Evolutionary conservation across 2,329 filamentous ascomycete genomes (phyloP).

Genomic region (Xylariaceae sp.): DNA sequence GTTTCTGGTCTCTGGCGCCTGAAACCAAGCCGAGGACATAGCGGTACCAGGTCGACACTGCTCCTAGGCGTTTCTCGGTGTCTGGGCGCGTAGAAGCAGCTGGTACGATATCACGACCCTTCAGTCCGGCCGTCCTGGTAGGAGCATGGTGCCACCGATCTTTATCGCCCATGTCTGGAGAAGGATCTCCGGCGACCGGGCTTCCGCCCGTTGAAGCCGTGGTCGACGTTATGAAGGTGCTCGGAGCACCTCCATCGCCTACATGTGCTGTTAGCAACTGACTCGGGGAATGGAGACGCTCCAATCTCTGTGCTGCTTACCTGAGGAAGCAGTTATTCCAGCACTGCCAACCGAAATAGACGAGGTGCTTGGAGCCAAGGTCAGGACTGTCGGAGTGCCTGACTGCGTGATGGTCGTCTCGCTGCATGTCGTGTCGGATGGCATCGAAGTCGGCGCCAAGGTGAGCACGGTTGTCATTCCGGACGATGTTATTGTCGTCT

Average conservation of each 20-base stretch:
- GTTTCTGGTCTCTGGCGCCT: too few species aligned
- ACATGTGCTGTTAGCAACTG: background rate
- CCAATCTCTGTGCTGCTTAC: too few species aligned
- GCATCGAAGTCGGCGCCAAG: slow-evolving; percentile 1
- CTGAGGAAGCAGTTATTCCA: background rate
- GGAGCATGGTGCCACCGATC: slow-evolving; percentile 11
- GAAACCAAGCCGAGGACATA: too few species aligned
- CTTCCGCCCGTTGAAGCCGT: too few species aligned
- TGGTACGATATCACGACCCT: background rate
- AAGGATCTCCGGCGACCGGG: background rate
- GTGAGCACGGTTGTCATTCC: slow-evolving; percentile 7
- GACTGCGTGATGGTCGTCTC: slow-evolving; percentile 11
- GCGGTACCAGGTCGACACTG: too few species aligned
- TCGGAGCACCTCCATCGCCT: slow-evolving; percentile 7
- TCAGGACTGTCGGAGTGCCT: slow-evolving; percentile 7
- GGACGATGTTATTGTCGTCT: slow-evolving; percentile 10
- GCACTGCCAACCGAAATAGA: slow-evolving; percentile 2
- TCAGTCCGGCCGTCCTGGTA: slow-evolving; percentile 2
- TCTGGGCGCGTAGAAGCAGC: background rate
- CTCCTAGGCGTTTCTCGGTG: too few species aligned
- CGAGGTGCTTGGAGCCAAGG: slow-evolving; percentile 4
- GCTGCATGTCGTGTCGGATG: slow-evolving; percentile 10
- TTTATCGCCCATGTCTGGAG: slow-evolving; percentile 1
- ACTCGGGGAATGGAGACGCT: background rate
- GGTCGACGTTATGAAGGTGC: slow-evolving; percentile 20